Conservation (phyloP, 176 grass and related monocot species). For the Paspalum vaginatum region DNA sequence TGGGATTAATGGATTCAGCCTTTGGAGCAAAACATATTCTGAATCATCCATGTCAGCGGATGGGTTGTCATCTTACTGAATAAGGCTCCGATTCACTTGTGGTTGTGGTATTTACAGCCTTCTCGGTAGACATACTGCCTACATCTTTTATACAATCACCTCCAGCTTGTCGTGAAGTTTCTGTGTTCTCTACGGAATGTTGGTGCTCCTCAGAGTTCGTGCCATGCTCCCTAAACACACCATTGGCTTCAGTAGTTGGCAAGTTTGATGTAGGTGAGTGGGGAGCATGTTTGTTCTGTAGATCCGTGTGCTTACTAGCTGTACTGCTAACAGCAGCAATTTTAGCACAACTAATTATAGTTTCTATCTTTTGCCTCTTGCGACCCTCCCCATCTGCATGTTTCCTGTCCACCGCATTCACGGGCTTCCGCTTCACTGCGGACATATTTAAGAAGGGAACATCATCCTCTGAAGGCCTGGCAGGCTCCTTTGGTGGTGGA, state of each 20-base stretch:
- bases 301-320: conserved; percentile 40
- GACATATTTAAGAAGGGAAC: conserved; percentile 61
- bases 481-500: conserved; percentile 79
- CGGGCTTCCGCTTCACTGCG: conserved; percentile 56
- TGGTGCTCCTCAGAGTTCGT: conserved; percentile 39
- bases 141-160: conserved; percentile 48
- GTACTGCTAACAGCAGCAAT: conserved; percentile 44
- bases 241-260: conserved; percentile 50
- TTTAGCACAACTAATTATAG: conserved; percentile 56
- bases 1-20: conserved; percentile 30
- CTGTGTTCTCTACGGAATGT: conserved; percentile 44
- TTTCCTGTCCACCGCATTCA: conserved; percentile 47
- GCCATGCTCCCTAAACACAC: conserved; percentile 43
- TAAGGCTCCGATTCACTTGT: conserved; percentile 68
- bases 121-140: conserved; percentile 56
- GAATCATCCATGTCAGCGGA: conserved; percentile 28
- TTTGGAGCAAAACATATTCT: conserved; percentile 11
- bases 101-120: conserved; percentile 57
- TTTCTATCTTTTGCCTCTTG: conserved; percentile 73
- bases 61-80: conserved; percentile 75
- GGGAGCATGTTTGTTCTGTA: conserved; percentile 27
- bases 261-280: conserved; percentile 34
- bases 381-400: conserved; percentile 46
- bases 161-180: conserved; percentile 45
- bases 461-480: conserved; percentile 61